phyloP scores from a whole-genome alignment of 2,329 filamentous ascomycete species.

The Talaromyces islandicus region DNA sequence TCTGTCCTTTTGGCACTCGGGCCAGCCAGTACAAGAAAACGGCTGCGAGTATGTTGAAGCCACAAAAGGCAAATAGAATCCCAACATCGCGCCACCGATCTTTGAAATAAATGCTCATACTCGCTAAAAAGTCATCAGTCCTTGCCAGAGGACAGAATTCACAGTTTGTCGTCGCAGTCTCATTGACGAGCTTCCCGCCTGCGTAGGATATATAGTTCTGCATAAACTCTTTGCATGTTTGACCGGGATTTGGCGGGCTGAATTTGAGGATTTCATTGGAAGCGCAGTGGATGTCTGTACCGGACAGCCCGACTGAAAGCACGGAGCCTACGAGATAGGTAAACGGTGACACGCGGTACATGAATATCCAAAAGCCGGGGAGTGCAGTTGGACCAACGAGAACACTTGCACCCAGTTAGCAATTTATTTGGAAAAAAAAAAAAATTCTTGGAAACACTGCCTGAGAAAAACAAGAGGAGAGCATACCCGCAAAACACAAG shows the following conservation, averaged over 20 bases:
- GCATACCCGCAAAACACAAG: constrained; percentile 50
- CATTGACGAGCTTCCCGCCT: constrained; percentile 58
- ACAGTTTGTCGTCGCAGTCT: constrained; percentile 52
- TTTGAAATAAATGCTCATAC: constrained; percentile 37
- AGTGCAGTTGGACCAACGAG: constrained; percentile 53
- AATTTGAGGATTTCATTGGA: constrained; percentile 29
- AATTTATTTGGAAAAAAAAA: too few species aligned
- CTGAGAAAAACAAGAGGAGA: background rate
- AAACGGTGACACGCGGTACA: constrained; percentile 64
- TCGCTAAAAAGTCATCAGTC: constrained; percentile 47
- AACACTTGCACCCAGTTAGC: constrained; percentile 40
- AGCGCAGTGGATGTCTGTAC: constrained; percentile 26
- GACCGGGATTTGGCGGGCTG: constrained; percentile 47
- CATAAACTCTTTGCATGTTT: constrained; percentile 61
- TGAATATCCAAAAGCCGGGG: constrained; percentile 71
- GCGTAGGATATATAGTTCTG: constrained; percentile 47
- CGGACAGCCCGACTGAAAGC: constrained; percentile 27
- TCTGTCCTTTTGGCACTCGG: constrained; percentile 37
- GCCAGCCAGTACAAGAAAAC: constrained; percentile 50
- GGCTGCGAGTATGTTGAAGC: constrained; percentile 48
- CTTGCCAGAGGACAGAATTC: constrained; percentile 37
- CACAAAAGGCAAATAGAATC: constrained; percentile 47
- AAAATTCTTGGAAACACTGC: background rate
- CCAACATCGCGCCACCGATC: constrained; percentile 51
- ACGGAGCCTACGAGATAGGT: constrained; percentile 51